These are phyloP conservation scores for Myriosclerotinia curreyana DNA, from an alignment of 2,329 filamentous ascomycete species.

Conservation along the genomic window DNA sequence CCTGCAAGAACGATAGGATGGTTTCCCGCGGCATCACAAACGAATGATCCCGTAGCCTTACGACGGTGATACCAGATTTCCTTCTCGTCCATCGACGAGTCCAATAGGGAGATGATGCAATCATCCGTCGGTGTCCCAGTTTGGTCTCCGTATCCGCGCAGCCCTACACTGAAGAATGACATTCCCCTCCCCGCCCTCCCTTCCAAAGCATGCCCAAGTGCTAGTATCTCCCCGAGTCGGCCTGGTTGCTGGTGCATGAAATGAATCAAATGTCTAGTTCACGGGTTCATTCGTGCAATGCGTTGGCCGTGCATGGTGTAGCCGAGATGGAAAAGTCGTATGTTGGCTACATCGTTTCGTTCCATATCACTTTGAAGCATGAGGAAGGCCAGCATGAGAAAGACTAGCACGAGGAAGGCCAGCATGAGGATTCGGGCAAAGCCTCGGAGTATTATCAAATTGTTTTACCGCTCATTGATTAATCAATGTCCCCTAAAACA, in stretches of 20 bases:
- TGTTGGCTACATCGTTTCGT: neutral
- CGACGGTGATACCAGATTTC: neutral
- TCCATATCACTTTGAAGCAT: neutral
- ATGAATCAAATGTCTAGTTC: conserved; percentile 7
- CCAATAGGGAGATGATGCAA: conserved; percentile 3
- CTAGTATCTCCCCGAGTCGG: neutral
- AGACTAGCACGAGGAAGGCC: neutral
- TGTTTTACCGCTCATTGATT: neutral
- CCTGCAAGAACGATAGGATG: neutral
- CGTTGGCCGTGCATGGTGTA: conserved; percentile 18
- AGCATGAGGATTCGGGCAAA: neutral
- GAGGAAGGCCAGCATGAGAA: neutral
- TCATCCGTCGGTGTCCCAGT: conserved; percentile 13
- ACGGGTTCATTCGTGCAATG: conserved; percentile 16
- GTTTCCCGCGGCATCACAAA: neutral
- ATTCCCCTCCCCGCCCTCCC: neutral
- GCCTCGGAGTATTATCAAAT: neutral
- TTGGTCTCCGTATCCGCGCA: conserved; percentile 2
- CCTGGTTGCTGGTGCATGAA: too few relatives aligned
- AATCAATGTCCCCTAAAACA: too few relatives aligned
- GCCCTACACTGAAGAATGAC: too few relatives aligned
- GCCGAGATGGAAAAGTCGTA: conserved; percentile 1
- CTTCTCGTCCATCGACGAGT: neutral
- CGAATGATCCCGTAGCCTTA: neutral
- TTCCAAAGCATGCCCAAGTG: neutral